Evolutionary conservation across 2,329 filamentous ascomycete genomes (phyloP).

Genomic region (Dothideomycetes sp.): DNA sequence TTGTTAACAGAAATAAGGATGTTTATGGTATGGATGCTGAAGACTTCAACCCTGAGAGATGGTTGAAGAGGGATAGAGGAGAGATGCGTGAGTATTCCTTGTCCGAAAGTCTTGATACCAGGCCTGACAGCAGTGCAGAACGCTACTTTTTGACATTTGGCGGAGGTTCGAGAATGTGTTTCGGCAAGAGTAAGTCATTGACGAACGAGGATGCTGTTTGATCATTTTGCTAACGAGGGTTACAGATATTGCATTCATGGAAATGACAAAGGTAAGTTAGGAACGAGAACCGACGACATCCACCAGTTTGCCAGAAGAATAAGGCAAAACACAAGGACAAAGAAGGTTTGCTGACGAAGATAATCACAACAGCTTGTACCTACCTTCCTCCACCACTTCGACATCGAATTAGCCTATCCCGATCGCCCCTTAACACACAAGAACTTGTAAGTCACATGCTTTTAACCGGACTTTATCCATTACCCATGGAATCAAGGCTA

Average conservation of each 20-base stretch:
- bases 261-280: slow-evolving; percentile 35
- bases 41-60: slow-evolving; percentile 42
- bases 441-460: slow-evolving; percentile 1
- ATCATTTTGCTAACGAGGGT: neutral
- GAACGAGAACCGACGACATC: neutral
- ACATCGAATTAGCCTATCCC: slow-evolving; percentile 2
- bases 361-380: slow-evolving; percentile 5
- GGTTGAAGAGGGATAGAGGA: slow-evolving; percentile 33
- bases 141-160: slow-evolving; percentile 41
- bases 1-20: slow-evolving; percentile 31
- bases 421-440: slow-evolving; percentile 1
- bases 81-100: slow-evolving; percentile 30
- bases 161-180: slow-evolving; percentile 36
- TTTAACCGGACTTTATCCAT: neutral
- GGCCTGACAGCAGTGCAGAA: no score
- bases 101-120: no score
- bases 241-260: slow-evolving; percentile 38
- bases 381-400: slow-evolving; percentile 6
- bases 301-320: no score
- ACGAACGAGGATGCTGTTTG: neutral
- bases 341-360: no score
- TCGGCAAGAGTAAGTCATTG: slow-evolving; percentile 30
- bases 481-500: neutral
- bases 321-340: no score
- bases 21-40: slow-evolving; percentile 34